Percentiles rank a stretch among this genome's conserved stretches.
phyloP scores from a whole-genome alignment of 805 yeast species.

The Yarrowia hollandica region DNA sequence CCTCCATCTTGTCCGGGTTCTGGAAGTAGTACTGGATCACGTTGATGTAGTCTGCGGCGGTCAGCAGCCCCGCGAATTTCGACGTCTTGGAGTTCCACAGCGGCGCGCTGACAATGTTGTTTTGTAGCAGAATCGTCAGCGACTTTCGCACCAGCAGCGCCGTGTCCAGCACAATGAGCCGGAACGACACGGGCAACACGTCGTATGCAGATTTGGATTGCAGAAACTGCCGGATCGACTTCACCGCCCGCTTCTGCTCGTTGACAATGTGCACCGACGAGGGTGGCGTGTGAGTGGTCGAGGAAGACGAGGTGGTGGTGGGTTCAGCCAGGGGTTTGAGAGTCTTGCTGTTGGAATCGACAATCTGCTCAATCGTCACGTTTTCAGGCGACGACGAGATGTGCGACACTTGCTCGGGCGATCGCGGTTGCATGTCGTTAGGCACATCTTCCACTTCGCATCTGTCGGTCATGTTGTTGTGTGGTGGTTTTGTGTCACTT shows the following conservation, averaged over 20 bases:
- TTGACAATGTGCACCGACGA: slow-evolving; percentile 32
- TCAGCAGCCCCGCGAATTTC: slow-evolving; percentile 89
- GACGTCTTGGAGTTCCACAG: slow-evolving; percentile 90
- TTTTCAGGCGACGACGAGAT: slow-evolving; percentile 4
- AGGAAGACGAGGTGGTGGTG: no score
- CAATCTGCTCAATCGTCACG: slow-evolving; percentile 23
- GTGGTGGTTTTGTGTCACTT: neutral
- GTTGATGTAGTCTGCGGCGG: slow-evolving; percentile 89
- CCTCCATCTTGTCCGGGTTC: slow-evolving; percentile 78
- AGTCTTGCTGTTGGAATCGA: neutral
- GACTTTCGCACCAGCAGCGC: slow-evolving; percentile 87
- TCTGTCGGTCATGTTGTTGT: slow-evolving; percentile 6
- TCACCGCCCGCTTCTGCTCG: slow-evolving; percentile 74
- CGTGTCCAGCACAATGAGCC: slow-evolving; percentile 91
- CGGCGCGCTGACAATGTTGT: slow-evolving; percentile 94
- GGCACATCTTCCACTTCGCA: slow-evolving; percentile 25
- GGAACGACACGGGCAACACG: slow-evolving; percentile 91
- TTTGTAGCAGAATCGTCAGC: slow-evolving; percentile 82
- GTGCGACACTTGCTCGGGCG: slow-evolving; percentile 24
- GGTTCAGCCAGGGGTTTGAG: slow-evolving; percentile 6
- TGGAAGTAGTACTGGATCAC: slow-evolving; percentile 93
- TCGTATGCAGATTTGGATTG: slow-evolving; percentile 93
- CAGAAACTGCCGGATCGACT: slow-evolving; percentile 78
- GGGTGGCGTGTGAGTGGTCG: neutral
- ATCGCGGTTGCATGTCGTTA: slow-evolving; percentile 19